Evolutionary conservation across 176 grass and related monocot genomes (phyloP), one percentile per base, ranked within the genome.

Genomic region (Canna indica): DNA sequence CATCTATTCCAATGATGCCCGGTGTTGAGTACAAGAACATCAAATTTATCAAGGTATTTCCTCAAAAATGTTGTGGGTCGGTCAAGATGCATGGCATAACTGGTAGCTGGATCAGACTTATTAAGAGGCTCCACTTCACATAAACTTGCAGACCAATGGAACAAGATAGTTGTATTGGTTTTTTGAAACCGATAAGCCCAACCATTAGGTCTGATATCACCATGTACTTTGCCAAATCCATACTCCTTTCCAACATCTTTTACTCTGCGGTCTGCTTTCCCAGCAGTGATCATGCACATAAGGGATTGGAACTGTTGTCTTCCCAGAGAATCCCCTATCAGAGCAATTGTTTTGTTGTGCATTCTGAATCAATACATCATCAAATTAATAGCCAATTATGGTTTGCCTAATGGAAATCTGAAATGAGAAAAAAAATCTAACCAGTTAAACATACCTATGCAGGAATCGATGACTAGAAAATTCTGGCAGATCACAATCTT

Each of bases 1-100:
- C 84, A 86, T 83, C 94, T 91, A 52, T 99, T 99, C 94, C 94
- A 99, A 53, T 99, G 94, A 77, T 99, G 94, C 30, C 94, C 94
- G 3, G 94, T 99, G 84, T 99, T 99, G 27, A 99, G 82, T 47
- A 99, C 84, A 27, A 99, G 78, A 36, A 90, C 82, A 79, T 99
- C 81, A 78, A 93, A 90, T 72, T 34, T 68, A 44, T 72, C 29
- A 38, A 99, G 26, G 82, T 93, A 85, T 71, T 75, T 78, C 74
- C 83, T 90, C 75, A 99, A 76, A 64, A 99, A 99, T 63, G 84
- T 80, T 59, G 81, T 89, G 36, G 94, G 94, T 13, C 84, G 80
- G 62, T 99, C 94, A 78, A 99, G 86, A 85, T 99, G 94, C 80
- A 99, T 59, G 29, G 88, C 86, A 84, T 81, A 93, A 64, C 53